Evolutionary conservation across 331 rosid species (phyloP), one percentile per base, ranked within the genome.

Genomic region (Spiraea crenata): DNA sequence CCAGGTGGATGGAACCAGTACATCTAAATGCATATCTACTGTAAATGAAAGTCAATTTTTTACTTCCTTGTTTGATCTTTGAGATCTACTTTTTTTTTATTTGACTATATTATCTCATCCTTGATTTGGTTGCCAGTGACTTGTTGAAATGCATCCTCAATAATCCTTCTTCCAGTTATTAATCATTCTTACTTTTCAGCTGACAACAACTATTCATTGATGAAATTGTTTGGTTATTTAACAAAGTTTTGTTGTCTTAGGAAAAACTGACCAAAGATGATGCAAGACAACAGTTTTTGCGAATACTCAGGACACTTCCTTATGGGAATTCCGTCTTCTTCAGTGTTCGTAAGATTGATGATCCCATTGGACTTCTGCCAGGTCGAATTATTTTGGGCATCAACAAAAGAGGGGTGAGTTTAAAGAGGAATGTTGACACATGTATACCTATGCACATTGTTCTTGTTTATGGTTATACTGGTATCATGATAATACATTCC

Each of bases 361-460:
- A 93, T 83, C 98, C 98, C 54, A 93, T 93, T 68, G 98, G 98
- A 47, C 97, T 93, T 73, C 77, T 93, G 35, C 98, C 98, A 0
- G 98, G 98, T 61, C 85, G 96, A 56, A 90, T 93, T 51, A 79
- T 90, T 84, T 83, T 93, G 82, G 98, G 96, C 74, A 93, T 93
- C 81, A 93, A 93, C 80, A 93, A 87, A 82, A 87, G 97, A 78
- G 98, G 98, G 88, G 98, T 93, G 85, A 78, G 86, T 78, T 72
- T 11, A 49, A 67, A 42, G 57, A 16, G 11, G 51, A 20, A 61
- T 49, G 6, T 50, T 0, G 5, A 16, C 31, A 44, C 5, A 6
- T 42, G 34, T 15, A 6, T 56, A 5, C 40, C 15, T 56, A 14
- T 1, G 6, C 39, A 4, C 41, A 11, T 46, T 13, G 3, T 45